These are phyloP conservation scores for Aspergillus versicolor DNA, from an alignment of 2,329 filamentous ascomycete species.

Conservation along the genomic window DNA sequence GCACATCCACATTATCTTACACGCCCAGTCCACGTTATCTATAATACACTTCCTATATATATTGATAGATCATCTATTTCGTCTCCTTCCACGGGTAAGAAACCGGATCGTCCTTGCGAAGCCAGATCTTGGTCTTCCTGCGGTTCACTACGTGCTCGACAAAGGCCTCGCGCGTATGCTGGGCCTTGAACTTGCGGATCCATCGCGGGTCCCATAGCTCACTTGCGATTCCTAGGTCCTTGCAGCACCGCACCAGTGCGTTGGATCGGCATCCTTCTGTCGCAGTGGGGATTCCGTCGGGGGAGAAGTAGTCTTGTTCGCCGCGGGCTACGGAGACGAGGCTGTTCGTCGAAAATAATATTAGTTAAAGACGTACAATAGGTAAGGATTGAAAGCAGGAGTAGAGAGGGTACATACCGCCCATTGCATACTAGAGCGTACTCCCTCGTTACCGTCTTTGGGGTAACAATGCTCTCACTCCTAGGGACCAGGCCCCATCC, in stretches of 20 bases:
- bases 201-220: slow-evolving; percentile 96
- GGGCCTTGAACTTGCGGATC: slow-evolving; percentile 76
- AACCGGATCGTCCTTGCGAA: slow-evolving; percentile 77
- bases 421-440: slow-evolving; percentile 89
- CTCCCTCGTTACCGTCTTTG: slow-evolving; percentile 78
- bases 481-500: slow-evolving; percentile 92
- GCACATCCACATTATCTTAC: slow-evolving; percentile 1
- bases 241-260: slow-evolving; percentile 96
- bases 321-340: slow-evolving; percentile 90
- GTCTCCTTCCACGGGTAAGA: slow-evolving; percentile 62
- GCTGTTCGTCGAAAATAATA: slow-evolving; percentile 46
- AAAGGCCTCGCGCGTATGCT: slow-evolving; percentile 76
- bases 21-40: not conserved
- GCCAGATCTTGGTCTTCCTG: slow-evolving; percentile 84
- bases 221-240: slow-evolving; percentile 90
- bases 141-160: slow-evolving; percentile 85
- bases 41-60: not conserved
- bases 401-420: slow-evolving; percentile 55
- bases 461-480: slow-evolving; percentile 80
- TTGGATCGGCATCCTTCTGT: slow-evolving; percentile 98
- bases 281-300: slow-evolving; percentile 87
- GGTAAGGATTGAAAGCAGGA: not conserved
- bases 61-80: slow-evolving; percentile 17
- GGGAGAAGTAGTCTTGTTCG: slow-evolving; percentile 89
- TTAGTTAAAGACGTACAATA: slow-evolving; percentile 4